Evolutionary conservation across 1,284 basidiomycete genomes (phyloP), one percentile per base, ranked within the genome.

Genomic region (Malassezia furfur): DNA sequence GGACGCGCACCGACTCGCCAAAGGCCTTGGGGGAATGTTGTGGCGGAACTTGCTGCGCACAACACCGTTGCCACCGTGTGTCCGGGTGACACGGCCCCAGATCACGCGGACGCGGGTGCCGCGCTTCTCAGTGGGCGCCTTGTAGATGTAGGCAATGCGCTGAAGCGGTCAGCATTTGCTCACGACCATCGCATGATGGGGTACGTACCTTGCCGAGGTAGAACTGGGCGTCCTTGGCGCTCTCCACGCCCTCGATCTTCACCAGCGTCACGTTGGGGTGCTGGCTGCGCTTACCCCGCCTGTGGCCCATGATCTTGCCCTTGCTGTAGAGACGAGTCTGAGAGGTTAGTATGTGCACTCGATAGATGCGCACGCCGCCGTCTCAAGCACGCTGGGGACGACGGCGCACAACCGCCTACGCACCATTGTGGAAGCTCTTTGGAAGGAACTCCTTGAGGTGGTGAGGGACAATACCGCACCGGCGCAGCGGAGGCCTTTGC

Each of bases 111-210:
- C 81, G 79, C 90, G 90, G 70, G 87, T 87, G 62, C 91, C 90
- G 77, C 86, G 85, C 65, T 91, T 83, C 79, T 89, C 87, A 76
- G 84, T 83, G 82, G 93, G 91, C 63, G 89, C 91, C 78, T 85
- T 86, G 85, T 98, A 98, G 72, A 98, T 90, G 79, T 87, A 98
- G 62, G 93, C 94, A 66, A 98, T 82, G 70, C 93, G 88, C 90
- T 94, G 70, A 4, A 28, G 36, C 25, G 30, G 50, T 57, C 41
- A 57, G 48, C 37, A 22, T 14, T 8, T 19, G 7, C 21, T 40
- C 17, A 14, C 6, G 10, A 12, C 40, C 19, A 25, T 15, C 30
- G 5, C n/a, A 39, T 31, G 14, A 17, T 25, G 36, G 15, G 22
- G 17, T 34, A 69, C 84, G 70, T 68, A 94, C 90, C 86, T 98